Conservation (phyloP, 345 rosid species). For the Ailanthus altissimus region DNA sequence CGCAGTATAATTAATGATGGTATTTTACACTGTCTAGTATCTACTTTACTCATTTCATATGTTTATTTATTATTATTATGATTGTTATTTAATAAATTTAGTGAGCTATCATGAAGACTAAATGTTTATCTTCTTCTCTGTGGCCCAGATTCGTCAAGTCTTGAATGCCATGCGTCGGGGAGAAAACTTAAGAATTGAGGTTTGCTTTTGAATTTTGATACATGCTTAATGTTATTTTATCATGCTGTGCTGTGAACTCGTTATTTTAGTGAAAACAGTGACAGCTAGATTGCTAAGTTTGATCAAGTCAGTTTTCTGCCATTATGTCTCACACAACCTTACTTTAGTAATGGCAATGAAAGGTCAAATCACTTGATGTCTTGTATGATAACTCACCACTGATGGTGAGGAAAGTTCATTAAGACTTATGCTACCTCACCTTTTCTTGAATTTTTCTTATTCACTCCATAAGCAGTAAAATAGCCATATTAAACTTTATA, state of each 20-base stretch:
- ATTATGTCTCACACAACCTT: background rate
- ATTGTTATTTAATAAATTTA: conserved; percentile 2
- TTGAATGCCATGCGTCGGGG: conserved; percentile 80
- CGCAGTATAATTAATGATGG: conserved; percentile 7
- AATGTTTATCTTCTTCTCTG: conserved; percentile 29
- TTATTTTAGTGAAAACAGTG: background rate
- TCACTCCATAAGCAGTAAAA: background rate
- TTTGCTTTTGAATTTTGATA: conserved; percentile 35
- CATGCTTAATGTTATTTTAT: conserved; percentile 8
- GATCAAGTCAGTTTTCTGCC: background rate
- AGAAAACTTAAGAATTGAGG: conserved; percentile 74
- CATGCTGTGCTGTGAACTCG: background rate
- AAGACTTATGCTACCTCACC: background rate
- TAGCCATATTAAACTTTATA: background rate
- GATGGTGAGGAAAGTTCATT: background rate
- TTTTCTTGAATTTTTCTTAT: background rate
- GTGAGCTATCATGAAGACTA: background rate
- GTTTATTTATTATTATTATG: background rate
- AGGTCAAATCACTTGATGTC: background rate
- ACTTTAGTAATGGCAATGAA: background rate
- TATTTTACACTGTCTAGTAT: background rate
- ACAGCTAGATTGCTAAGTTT: background rate
- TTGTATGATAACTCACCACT: background rate
- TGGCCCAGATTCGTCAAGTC: conserved; percentile 79
- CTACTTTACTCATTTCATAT: background rate